Base-by-base conservation (phyloP, 371 early-diverging fungal genomes). In the Batrachochytrium dendrobatidis region DNA sequence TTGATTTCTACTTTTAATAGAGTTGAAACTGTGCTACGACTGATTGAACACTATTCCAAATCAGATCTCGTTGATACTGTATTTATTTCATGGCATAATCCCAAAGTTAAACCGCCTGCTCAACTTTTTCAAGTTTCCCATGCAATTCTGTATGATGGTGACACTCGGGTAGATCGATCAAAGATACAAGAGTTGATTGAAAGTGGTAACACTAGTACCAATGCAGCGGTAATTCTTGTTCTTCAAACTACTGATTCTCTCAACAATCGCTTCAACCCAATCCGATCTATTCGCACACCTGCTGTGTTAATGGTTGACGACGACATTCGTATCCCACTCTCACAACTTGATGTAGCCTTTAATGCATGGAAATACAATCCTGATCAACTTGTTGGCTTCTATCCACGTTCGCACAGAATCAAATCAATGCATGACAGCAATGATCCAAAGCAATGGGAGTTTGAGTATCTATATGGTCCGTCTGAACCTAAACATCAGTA, bases 51-150 rank as follows among this genome's bases (percentile, higher is more conserved):
- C 45, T 54, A 74, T 26, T 32, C 69, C 8, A 53, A 58, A 25
- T 73, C 73, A 0, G n/a, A 26, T 0, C 51, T 55, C 20, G 60
- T 76, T 0, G 67, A 78, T 28, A 65, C 67, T 4, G 59, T 78
- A n/a, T 76, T 61, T 63, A 34, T 78, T 20, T 76, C 79, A 20
- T 78, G 79, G 79, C 79, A 78, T 50, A 76, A 78, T 51, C 76
- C 76, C 1, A 45, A 58, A 18, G 43, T 70, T 33, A 45, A 65
- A 18, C 63, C 70, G 0, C 75, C 73, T 10, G 20, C 26, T 1
- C 49, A 61, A 2, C 51, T 75, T 18, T 53, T 54, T 45, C 45
- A 62, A 8, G n/a, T 43, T 0, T 29, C 53, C 53, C 32, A 53
- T 15, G 12, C 31, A 10, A 28, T 49, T 10, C 24, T 22, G 15